Percentiles rank a stretch among this genome's conserved stretches.
Evolutionary conservation across 257 asterid genomes (phyloP).

Genomic region (Nicotiana benthamiana): DNA sequence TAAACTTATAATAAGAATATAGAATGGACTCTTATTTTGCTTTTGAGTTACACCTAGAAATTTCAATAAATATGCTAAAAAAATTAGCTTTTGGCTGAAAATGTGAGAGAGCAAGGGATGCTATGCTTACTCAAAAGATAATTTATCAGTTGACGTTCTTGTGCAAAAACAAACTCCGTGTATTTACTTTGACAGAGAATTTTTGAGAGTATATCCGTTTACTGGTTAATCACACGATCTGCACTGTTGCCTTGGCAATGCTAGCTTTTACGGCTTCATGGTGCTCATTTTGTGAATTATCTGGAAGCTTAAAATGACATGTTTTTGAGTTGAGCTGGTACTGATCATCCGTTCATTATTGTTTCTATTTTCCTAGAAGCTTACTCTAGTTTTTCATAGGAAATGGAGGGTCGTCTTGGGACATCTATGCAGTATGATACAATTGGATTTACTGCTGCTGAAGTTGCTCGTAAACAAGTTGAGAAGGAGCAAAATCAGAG

Average conservation of each 20-base stretch:
- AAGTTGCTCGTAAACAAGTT: conserved; percentile 76
- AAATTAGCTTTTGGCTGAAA: neutral
- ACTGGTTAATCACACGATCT: neutral
- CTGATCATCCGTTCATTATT: neutral
- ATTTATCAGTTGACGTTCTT: neutral
- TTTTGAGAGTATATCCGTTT: neutral
- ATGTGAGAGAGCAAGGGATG: neutral
- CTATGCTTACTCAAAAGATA: neutral
- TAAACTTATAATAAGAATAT: neutral
- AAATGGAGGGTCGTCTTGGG: conserved; percentile 64
- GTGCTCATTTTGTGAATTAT: neutral
- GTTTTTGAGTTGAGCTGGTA: neutral
- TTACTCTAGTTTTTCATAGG: conserved; percentile 37
- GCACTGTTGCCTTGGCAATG: neutral
- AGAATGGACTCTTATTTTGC: neutral
- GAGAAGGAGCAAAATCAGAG: conserved; percentile 80
- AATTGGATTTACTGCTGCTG: conserved; percentile 89
- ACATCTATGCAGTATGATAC: conserved; percentile 87
- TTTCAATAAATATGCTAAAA: neutral
- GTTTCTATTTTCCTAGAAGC: neutral
- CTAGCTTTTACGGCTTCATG: neutral
- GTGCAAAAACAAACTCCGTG: neutral
- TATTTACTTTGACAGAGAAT: neutral
- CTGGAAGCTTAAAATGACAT: neutral
- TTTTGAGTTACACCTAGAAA: neutral